A percentile compares a stretch with the other conserved stretches of the same genome.
Conservation (phyloP, 2,329 filamentous ascomycete species). For the Pseudocercospora pini-densiflorae region DNA sequence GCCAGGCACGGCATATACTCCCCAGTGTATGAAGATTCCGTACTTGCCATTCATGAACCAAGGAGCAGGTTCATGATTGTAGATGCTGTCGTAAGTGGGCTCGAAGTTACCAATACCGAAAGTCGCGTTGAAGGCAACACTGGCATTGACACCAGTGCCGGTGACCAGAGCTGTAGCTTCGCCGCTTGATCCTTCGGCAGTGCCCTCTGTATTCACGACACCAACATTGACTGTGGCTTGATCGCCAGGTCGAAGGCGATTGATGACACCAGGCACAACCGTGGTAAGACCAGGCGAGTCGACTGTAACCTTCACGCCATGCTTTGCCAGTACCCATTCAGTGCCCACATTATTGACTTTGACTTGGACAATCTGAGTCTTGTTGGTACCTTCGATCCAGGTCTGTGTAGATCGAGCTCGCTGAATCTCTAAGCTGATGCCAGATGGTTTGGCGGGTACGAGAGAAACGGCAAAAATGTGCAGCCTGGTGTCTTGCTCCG, state of each 20-base stretch:
- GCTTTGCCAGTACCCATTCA: slow-evolving; percentile 40
- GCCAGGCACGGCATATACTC: slow-evolving; percentile 59
- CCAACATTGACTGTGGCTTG: slow-evolving; percentile 45
- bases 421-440: slow-evolving; percentile 41
- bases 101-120: slow-evolving; percentile 43
- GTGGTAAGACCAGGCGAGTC: slow-evolving; percentile 42
- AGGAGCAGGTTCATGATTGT: slow-evolving; percentile 24
- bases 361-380: slow-evolving; percentile 47
- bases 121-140: slow-evolving; percentile 42
- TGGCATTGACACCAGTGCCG: slow-evolving; percentile 34
- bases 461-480: slow-evolving; percentile 48
- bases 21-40: slow-evolving; percentile 66
- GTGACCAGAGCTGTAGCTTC: slow-evolving; percentile 38
- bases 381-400: slow-evolving; percentile 46
- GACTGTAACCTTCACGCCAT: slow-evolving; percentile 42
- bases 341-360: slow-evolving; percentile 45
- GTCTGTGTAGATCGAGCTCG: slow-evolving; percentile 48
- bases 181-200: slow-evolving; percentile 36
- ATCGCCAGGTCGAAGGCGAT: slow-evolving; percentile 47
- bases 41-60: slow-evolving; percentile 63
- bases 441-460: slow-evolving; percentile 35
- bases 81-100: slow-evolving; percentile 43
- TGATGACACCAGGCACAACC: slow-evolving; percentile 42
- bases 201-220: slow-evolving; percentile 41
- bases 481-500: slow-evolving; percentile 36